Conservation (phyloP, 1,284 basidiomycete species). For the Microbotryum saponariae region DNA sequence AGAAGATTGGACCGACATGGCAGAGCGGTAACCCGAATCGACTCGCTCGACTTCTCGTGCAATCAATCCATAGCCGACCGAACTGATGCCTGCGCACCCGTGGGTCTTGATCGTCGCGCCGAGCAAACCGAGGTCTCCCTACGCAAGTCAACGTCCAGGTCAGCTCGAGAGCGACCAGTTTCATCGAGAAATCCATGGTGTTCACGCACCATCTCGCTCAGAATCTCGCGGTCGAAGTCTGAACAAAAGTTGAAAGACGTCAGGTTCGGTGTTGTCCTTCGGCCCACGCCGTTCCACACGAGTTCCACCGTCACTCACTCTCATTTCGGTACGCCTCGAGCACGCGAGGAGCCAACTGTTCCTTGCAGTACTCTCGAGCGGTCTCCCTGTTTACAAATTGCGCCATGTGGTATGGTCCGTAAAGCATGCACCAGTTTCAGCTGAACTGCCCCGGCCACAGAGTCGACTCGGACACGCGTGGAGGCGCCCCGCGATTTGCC, state of each 20-base stretch:
- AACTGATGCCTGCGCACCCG: slow-evolving; percentile 83
- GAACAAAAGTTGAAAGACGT: slow-evolving; percentile 9
- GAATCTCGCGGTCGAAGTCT: slow-evolving; percentile 71
- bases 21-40: slow-evolving; percentile 91
- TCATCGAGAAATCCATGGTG: no score
- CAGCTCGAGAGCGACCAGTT: background rate
- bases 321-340: slow-evolving; percentile 81
- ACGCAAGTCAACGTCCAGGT: background rate
- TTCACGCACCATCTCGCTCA: slow-evolving; percentile 64
- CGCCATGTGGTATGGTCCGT: no score
- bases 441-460: no score
- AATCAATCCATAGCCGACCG: slow-evolving; percentile 76
- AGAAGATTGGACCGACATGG: slow-evolving; percentile 91
- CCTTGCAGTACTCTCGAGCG: slow-evolving; percentile 78
- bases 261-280: slow-evolving; percentile 1
- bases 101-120: slow-evolving; percentile 90
- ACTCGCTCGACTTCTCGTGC: slow-evolving; percentile 88
- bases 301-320: slow-evolving; percentile 45
- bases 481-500: background rate
- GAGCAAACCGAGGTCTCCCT: slow-evolving; percentile 75
- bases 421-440: no score
- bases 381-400: slow-evolving; percentile 55
- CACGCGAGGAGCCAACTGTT: slow-evolving; percentile 73
- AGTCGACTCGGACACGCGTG: background rate
- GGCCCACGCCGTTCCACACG: no score